Percentiles rank a stretch among this genome's conserved stretches.
Evolutionary conservation across 441 rosid genomes (phyloP).

Genomic region (Hura crepitans): DNA sequence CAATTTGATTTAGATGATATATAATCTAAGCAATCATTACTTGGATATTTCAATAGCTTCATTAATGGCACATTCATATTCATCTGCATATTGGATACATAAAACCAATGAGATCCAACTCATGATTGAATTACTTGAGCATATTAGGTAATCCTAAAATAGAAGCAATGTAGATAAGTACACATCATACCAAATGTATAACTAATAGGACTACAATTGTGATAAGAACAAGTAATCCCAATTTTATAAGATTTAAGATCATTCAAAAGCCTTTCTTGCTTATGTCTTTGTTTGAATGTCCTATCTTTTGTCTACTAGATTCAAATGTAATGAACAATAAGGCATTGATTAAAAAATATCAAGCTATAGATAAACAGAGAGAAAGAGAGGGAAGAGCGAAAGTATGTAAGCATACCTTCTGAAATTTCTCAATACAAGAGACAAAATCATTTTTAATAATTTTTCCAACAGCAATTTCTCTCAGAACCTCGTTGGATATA

Average conservation of each 20-base stretch:
- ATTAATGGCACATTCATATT: conserved; percentile 59
- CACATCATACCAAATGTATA: conserved; percentile 69
- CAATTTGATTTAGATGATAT: conserved; percentile 11
- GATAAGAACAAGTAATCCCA: conserved; percentile 55
- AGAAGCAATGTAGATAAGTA: conserved; percentile 9
- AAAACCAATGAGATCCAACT: not conserved
- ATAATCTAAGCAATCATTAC: conserved; percentile 41
- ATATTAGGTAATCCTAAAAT: not conserved
- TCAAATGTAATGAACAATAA: conserved; percentile 16
- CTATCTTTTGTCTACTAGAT: conserved; percentile 63
- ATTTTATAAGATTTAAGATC: conserved; percentile 30
- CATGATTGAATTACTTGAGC: not conserved
- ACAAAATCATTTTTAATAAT: conserved; percentile 48
- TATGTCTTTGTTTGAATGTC: conserved; percentile 49
- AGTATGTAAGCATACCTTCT: conserved; percentile 42
- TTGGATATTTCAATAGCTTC: conserved; percentile 56
- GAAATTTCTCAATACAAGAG: conserved; percentile 53
- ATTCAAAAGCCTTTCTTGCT: conserved; percentile 48
- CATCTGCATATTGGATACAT: conserved; percentile 45
- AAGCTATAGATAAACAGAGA: not conserved
- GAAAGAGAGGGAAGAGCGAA: too few relatives aligned
- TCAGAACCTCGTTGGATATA: conserved; percentile 44
- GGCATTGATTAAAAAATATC: conserved; percentile 3
- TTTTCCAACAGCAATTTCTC: conserved; percentile 50
- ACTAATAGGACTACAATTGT: conserved; percentile 49